A percentile compares a stretch with the other conserved stretches of the same genome.
These are phyloP conservation scores for Rubus idaeus DNA, from an alignment of 306 rosid genomes.

Conservation along the genomic window DNA sequence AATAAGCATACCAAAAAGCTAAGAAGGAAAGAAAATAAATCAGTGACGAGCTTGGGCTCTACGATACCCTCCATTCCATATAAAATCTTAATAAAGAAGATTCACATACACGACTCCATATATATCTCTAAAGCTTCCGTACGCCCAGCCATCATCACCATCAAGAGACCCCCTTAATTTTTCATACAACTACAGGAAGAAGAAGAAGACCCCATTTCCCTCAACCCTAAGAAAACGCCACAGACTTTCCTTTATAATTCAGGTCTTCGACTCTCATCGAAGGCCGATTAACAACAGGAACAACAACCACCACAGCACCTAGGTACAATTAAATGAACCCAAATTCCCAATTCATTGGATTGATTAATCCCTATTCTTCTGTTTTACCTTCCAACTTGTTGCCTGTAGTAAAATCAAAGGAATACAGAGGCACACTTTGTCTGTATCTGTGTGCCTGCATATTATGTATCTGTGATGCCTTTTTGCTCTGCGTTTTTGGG, in stretches of 20 bases:
- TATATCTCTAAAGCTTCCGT: conserved; percentile 5
- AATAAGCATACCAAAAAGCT: neutral
- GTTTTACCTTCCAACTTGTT: neutral
- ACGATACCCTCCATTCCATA: neutral
- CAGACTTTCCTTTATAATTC: conserved; percentile 11
- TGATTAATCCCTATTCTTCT: neutral
- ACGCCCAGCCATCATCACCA: neutral
- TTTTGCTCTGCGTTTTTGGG: neutral
- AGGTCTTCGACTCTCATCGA: conserved; percentile 45
- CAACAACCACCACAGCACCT: conserved; percentile 30
- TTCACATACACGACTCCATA: conserved; percentile 3
- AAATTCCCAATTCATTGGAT: neutral
- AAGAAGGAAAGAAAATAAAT: neutral
- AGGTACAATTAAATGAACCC: conserved; percentile 40
- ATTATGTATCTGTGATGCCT: neutral
- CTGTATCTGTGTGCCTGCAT: neutral
- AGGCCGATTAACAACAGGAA: conserved; percentile 46
- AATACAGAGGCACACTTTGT: neutral
- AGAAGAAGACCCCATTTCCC: neutral
- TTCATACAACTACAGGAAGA: neutral
- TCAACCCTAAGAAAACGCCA: neutral
- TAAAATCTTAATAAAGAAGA: neutral
- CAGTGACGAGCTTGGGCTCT: neutral
- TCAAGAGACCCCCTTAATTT: neutral
- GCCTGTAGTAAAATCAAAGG: neutral